Conservation (phyloP, 495 filamentous ascomycete species). For the Sordaria brevicollis region DNA sequence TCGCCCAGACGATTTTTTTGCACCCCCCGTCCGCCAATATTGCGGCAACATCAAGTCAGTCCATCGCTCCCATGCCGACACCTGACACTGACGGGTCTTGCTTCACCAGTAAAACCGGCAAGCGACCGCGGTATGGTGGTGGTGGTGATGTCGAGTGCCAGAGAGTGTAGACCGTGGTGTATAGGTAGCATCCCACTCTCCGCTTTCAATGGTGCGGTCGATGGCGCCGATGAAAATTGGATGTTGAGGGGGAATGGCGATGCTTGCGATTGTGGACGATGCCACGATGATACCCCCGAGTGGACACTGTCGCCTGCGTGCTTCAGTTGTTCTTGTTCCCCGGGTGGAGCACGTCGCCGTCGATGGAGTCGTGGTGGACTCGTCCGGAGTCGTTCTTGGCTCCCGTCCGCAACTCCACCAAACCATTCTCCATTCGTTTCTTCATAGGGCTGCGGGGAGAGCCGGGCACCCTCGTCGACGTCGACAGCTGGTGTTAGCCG, state of each 20-base stretch:
- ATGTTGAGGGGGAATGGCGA: background rate
- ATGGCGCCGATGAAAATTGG: background rate
- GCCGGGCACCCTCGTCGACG: background rate
- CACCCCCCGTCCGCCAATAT: background rate
- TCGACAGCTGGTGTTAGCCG: background rate
- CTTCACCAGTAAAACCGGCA: background rate
- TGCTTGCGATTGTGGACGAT: background rate
- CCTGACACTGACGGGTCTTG: background rate
- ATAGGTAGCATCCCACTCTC: background rate
- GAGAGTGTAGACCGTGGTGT: background rate
- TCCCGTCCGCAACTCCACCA: background rate
- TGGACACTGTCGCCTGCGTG: background rate
- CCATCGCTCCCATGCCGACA: background rate
- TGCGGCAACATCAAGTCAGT: background rate
- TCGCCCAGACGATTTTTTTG: background rate
- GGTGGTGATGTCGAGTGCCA: background rate
- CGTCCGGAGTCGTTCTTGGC: background rate
- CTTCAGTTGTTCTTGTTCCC: background rate
- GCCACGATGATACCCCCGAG: background rate
- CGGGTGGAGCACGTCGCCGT: background rate
- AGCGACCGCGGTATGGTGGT: background rate
- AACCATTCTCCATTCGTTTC: background rate
- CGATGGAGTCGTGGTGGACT: background rate
- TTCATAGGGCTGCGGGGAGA: background rate
- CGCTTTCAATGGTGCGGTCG: background rate